Base-by-base conservation (phyloP, 2,329 filamentous ascomycete genomes). In the Pochonia chlamydosporia region DNA sequence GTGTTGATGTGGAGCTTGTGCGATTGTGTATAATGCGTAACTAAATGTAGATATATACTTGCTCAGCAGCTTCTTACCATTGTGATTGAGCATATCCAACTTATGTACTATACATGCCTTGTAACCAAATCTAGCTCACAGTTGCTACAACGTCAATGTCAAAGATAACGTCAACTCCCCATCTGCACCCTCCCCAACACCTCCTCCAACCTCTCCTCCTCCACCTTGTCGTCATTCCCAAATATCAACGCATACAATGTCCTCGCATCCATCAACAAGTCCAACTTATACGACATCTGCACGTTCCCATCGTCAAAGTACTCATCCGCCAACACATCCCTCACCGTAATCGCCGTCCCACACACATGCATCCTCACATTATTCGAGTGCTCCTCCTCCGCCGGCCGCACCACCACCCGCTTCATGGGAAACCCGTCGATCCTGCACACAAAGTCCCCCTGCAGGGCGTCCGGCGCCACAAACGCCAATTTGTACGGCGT, bases 171-270 rank as follows among this genome's bases (percentile, higher is more conserved):
- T n/a, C n/a, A n/a, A n/a, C n/a, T n/a, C n/a, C n/a, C n/a, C n/a
- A 20, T 14, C 24, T 36, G 23, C n/a, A 44, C 20, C n/a, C 20
- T 39, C 20, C 21, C 21, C 30, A 37, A 14, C 31, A 21, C 14
- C 14, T 21, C 33, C 9, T 21, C 13, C 3, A 35, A 18, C 3
- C 16, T 30, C 14, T 21, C 25, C 31, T 39, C 35, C n/a, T n/a
- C n/a, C 26, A 28, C 7, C 26, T 28, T 28, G 4, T 40, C 40
- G 23, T 46, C 42, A 10, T 50, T 39, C 4, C 50, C 50, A 40
- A 52, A 50, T 16, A 52, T 41, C 37, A 52, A 33, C 31, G 41
- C 48, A 25, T 52, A 52, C 43, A 50, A 40, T 1, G 50, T 50
- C 30, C 42, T 28, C 36, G 50, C 47, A 42, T 52, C 50, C 36